phyloP scores from a whole-genome alignment of 2,329 filamentous ascomycete genomes.

The Fusarium xylarioides region DNA sequence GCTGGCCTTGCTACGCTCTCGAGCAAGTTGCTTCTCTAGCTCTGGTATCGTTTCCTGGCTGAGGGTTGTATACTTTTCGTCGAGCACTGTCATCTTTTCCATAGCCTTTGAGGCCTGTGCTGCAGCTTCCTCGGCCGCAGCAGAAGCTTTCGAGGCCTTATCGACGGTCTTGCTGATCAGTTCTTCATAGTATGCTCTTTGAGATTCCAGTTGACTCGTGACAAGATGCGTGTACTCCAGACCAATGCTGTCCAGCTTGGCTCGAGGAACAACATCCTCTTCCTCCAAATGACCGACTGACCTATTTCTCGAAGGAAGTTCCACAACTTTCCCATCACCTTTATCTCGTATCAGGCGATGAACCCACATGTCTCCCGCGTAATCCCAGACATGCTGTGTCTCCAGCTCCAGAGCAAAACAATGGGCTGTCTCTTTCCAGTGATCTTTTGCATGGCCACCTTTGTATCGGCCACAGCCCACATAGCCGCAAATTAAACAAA shows the following conservation, averaged over 20 bases:
- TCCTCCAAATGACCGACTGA: constrained; percentile 51
- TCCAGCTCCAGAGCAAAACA: constrained; percentile 92
- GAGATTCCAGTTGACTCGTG: constrained; percentile 90
- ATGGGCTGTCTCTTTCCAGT: constrained; percentile 90
- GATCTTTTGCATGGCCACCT: constrained; percentile 89
- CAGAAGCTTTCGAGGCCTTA: constrained; percentile 80
- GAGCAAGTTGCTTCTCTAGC: constrained; percentile 77
- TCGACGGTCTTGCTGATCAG: constrained; percentile 88
- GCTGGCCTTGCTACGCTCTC: constrained; percentile 72
- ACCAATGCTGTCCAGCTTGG: constrained; percentile 79
- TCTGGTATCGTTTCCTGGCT: constrained; percentile 66
- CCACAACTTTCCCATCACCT: constrained; percentile 89
- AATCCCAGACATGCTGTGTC: constrained; percentile 98
- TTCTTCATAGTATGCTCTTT: constrained; percentile 93
- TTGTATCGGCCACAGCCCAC: constrained; percentile 96
- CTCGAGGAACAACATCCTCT: constrained; percentile 75
- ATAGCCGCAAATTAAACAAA: constrained; percentile 92
- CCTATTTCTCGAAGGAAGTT: constrained; percentile 72
- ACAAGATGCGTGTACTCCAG: constrained; percentile 95
- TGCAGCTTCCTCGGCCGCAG: constrained; percentile 70
- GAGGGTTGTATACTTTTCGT: constrained; percentile 57
- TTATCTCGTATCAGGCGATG: constrained; percentile 95
- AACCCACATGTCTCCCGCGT: constrained; percentile 93
- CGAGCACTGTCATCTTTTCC: constrained; percentile 61
- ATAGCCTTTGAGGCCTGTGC: constrained; percentile 59